Percentiles rank a stretch among this genome's conserved stretches.
Conservation (phyloP, 495 filamentous ascomycete species). For the Neurospora pannonica region DNA sequence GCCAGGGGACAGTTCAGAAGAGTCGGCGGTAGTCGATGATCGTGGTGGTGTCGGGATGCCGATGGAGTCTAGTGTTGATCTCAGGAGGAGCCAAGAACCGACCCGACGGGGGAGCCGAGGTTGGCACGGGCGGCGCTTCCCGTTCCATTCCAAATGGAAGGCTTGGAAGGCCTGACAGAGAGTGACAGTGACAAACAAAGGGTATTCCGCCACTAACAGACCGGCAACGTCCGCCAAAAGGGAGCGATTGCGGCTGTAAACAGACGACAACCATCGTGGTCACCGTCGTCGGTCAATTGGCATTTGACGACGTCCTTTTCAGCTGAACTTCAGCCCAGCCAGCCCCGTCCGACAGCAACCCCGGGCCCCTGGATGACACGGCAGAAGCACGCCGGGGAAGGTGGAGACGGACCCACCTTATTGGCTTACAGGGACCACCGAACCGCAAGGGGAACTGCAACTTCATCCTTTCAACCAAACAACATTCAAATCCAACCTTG, state of each 20-base stretch:
- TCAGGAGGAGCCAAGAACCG: background rate
- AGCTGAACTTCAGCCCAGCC: background rate
- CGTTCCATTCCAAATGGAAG: background rate
- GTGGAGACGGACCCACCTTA: background rate
- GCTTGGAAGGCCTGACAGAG: background rate
- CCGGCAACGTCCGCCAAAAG: background rate
- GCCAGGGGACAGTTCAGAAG: background rate
- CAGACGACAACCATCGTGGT: background rate
- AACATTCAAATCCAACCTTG: background rate
- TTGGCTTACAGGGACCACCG: background rate
- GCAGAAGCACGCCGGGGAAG: background rate
- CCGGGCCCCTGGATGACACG: background rate
- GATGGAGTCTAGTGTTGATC: background rate
- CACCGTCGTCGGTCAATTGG: background rate
- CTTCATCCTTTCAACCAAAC: background rate
- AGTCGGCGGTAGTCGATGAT: background rate
- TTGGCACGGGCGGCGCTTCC: background rate
- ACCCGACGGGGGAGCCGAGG: constrained; percentile 5
- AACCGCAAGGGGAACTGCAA: background rate
- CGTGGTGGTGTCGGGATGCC: background rate
- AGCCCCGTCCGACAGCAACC: background rate
- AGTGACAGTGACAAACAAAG: background rate
- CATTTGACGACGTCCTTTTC: background rate
- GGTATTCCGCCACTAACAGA: background rate
- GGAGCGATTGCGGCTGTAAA: background rate